These are phyloP conservation scores for Yamadazyma dendronema DNA, from an alignment of 1,139 yeast species.

Conservation along the genomic window DNA sequence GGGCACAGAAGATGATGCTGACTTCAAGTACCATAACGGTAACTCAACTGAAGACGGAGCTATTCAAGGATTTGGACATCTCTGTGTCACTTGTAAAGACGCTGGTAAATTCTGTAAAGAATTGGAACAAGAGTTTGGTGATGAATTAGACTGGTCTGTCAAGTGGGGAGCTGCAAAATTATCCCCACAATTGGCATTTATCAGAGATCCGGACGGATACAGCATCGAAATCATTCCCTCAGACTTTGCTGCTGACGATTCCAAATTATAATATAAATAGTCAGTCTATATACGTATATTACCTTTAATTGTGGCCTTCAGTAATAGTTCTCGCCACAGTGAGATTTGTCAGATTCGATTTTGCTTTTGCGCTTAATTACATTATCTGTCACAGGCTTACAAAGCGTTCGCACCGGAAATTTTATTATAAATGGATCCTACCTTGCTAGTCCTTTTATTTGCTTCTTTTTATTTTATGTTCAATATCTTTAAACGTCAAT, in stretches of 20 bases:
- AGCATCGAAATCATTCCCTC: conserved; percentile 61
- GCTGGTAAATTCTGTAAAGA: conserved; percentile 55
- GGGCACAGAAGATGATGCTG: conserved; percentile 83
- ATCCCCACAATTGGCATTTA: conserved; percentile 53
- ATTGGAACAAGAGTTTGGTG: conserved; percentile 42
- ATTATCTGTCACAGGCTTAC: neutral
- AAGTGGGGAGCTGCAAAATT: conserved; percentile 56
- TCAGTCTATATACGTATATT: neutral
- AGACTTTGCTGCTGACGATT: conserved; percentile 5
- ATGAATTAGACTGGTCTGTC: conserved; percentile 35
- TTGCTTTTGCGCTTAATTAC: neutral
- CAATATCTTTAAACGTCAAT: conserved; percentile 8
- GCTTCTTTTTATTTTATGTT: conserved; percentile 9
- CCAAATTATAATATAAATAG: conserved; percentile 3
- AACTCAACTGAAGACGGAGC: conserved; percentile 55
- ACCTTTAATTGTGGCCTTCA: too few relatives aligned
- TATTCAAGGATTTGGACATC: conserved; percentile 84
- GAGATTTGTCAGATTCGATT: neutral
- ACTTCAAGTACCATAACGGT: conserved; percentile 80
- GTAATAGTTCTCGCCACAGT: neutral
- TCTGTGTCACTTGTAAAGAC: conserved; percentile 71
- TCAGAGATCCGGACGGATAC: conserved; percentile 93
- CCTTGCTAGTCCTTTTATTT: neutral
- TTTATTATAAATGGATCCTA: conserved; percentile 1
- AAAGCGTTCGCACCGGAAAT: neutral